These are phyloP conservation scores for Phaeolepiota aurea DNA, from an alignment of 768 basidiomycete genomes.

Conservation along the genomic window DNA sequence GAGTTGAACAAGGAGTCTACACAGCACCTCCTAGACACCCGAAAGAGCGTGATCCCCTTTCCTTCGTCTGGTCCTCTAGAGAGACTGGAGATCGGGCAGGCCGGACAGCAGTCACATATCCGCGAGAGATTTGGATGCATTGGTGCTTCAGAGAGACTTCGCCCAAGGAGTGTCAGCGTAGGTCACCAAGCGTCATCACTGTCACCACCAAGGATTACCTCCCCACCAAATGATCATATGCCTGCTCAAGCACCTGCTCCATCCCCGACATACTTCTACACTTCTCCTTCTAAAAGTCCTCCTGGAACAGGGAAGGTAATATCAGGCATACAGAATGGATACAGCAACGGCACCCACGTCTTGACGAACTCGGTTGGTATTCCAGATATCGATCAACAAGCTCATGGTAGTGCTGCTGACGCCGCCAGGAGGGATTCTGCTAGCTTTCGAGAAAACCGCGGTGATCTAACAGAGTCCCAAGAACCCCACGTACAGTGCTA, in stretches of 20 bases:
- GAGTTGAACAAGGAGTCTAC: conserved; percentile 9
- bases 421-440: too few relatives aligned
- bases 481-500: conserved; percentile 6
- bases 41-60: conserved; percentile 3
- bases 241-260: conserved; percentile 3
- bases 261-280: conserved; percentile 1
- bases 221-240: conserved; percentile 6
- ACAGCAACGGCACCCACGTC: too few relatives aligned
- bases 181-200: conserved; percentile 4
- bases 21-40: neutral
- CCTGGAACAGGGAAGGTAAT: too few relatives aligned
- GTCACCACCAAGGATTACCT: conserved; percentile 11
- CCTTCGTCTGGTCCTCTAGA: conserved; percentile 9
- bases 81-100: conserved; percentile 13
- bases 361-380: too few relatives aligned
- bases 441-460: conserved; percentile 9
- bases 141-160: conserved; percentile 13
- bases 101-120: conserved; percentile 26
- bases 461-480: too few relatives aligned
- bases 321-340: too few relatives aligned
- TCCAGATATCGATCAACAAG: too few relatives aligned
- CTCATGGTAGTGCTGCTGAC: too few relatives aligned
- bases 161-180: conserved; percentile 8
- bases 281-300: neutral
- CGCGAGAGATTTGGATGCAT: conserved; percentile 21